phyloP scores from a whole-genome alignment of 2,329 filamentous ascomycete species.

The Canariomyces notabilis region DNA sequence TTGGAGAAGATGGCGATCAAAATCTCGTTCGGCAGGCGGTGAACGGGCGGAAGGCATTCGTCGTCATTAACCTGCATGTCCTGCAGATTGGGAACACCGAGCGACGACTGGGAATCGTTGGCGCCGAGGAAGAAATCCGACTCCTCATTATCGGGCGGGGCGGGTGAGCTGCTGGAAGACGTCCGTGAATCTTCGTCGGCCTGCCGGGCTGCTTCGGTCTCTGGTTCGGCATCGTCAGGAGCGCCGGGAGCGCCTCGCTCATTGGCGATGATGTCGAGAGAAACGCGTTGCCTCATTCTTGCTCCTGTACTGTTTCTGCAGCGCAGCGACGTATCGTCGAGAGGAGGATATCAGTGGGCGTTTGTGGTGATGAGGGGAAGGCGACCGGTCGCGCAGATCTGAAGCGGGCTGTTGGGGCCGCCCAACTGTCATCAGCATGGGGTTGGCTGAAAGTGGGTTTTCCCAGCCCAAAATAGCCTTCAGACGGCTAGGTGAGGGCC shows the following conservation, averaged over 20 bases:
- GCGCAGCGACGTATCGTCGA: conserved; percentile 9
- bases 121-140: conserved; percentile 86
- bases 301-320: conserved; percentile 10
- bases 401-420: conserved; percentile 20
- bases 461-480: conserved; percentile 22
- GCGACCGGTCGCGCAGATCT: conserved; percentile 14
- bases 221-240: conserved; percentile 20
- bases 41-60: conserved; percentile 70
- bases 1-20: conserved; percentile 89
- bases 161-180: conserved; percentile 70
- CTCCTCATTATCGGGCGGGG: conserved; percentile 76
- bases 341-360: background rate
- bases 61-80: conserved; percentile 67
- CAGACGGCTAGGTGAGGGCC: background rate
- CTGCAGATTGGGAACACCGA: conserved; percentile 73
- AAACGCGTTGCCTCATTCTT: conserved; percentile 22
- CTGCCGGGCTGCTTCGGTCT: conserved; percentile 29
- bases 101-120: conserved; percentile 90
- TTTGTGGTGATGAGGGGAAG: conserved; percentile 7
- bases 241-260: conserved; percentile 6
- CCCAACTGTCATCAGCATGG: conserved; percentile 17
- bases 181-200: conserved; percentile 51
- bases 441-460: conserved; percentile 13
- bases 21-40: conserved; percentile 85
- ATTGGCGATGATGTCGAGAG: conserved; percentile 21